A percentile compares a stretch with the other conserved stretches of the same genome.
Evolutionary conservation across 2,329 filamentous ascomycete genomes (phyloP).

Genomic region (Exophiala lecanii-corni): DNA sequence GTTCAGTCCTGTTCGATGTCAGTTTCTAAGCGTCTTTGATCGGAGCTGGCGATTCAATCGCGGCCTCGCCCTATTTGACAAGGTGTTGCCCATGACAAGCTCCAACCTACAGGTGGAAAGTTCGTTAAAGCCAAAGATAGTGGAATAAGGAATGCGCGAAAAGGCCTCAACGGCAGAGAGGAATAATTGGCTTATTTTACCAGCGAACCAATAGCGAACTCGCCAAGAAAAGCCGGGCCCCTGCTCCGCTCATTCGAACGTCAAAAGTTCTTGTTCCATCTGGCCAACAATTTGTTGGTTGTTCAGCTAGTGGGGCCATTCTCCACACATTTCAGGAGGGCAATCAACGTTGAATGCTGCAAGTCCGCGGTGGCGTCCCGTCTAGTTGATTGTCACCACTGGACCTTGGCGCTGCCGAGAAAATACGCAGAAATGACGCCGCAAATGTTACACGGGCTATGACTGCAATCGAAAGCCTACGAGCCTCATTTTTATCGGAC

Average conservation of each 20-base stretch:
- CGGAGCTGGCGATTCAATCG: slow-evolving; percentile 5
- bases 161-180: slow-evolving; percentile 6
- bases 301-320: slow-evolving; percentile 3
- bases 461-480: background rate
- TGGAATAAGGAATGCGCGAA: slow-evolving; percentile 6
- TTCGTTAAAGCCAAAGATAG: slow-evolving; percentile 4
- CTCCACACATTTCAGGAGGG: slow-evolving; percentile 5
- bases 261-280: slow-evolving; percentile 4
- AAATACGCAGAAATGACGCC: slow-evolving; percentile 2
- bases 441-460: background rate
- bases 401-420: background rate
- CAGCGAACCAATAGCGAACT: slow-evolving; percentile 3
- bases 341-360: slow-evolving; percentile 3
- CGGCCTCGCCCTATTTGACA: slow-evolving; percentile 3
- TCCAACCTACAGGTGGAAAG: slow-evolving; percentile 4
- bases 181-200: slow-evolving; percentile 5
- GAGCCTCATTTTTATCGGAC: background rate
- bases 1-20: slow-evolving; percentile 6
- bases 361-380: background rate
- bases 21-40: slow-evolving; percentile 6
- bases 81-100: slow-evolving; percentile 5
- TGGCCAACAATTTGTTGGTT: slow-evolving; percentile 6
- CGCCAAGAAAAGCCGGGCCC: slow-evolving; percentile 3
- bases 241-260: slow-evolving; percentile 6
- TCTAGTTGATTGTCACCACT: slow-evolving; percentile 1